Percentiles rank a stretch among this genome's conserved stretches.
phyloP scores from a whole-genome alignment of 2,329 filamentous ascomycete genomes.

The Penicillium fuscoglaucum region DNA sequence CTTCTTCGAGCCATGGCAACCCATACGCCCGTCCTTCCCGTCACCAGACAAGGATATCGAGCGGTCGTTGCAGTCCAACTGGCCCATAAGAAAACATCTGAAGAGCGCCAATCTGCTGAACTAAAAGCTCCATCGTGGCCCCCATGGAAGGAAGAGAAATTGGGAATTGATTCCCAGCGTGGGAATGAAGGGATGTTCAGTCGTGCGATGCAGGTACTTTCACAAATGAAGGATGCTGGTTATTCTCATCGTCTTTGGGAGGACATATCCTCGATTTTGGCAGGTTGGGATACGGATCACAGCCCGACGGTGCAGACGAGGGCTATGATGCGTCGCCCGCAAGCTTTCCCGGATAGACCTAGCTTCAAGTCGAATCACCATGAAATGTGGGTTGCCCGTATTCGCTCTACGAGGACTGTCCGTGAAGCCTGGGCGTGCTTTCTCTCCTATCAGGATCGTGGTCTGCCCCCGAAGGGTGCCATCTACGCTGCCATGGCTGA shows the following conservation, averaged over 20 bases:
- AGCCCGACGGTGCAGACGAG: conserved; percentile 65
- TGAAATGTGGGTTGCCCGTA: conserved; percentile 57
- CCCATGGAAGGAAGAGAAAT: conserved; percentile 63
- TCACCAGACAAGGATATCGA: conserved; percentile 60
- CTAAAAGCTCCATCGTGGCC: conserved; percentile 64
- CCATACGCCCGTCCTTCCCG: conserved; percentile 53
- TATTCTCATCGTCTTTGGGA: conserved; percentile 57
- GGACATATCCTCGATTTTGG: conserved; percentile 53
- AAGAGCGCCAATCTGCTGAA: conserved; percentile 59
- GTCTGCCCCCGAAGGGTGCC: conserved; percentile 36
- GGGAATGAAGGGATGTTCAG: conserved; percentile 58
- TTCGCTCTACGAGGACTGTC: conserved; percentile 60
- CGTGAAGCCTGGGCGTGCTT: conserved; percentile 68
- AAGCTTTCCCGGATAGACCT: conserved; percentile 16
- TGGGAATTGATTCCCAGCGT: conserved; percentile 60
- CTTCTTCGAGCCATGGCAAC: conserved; percentile 59
- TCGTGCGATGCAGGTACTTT: conserved; percentile 56
- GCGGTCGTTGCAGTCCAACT: conserved; percentile 59
- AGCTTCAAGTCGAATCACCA: conserved; percentile 21
- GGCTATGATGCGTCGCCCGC: conserved; percentile 41
- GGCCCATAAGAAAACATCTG: conserved; percentile 55
- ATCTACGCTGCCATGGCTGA: conserved; percentile 60
- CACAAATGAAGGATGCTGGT: conserved; percentile 60
- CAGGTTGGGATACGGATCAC: conserved; percentile 63
- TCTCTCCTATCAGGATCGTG: conserved; percentile 53